phyloP scores from a whole-genome alignment of 805 yeast species.

The Zygosaccharomyces rouxii region DNA sequence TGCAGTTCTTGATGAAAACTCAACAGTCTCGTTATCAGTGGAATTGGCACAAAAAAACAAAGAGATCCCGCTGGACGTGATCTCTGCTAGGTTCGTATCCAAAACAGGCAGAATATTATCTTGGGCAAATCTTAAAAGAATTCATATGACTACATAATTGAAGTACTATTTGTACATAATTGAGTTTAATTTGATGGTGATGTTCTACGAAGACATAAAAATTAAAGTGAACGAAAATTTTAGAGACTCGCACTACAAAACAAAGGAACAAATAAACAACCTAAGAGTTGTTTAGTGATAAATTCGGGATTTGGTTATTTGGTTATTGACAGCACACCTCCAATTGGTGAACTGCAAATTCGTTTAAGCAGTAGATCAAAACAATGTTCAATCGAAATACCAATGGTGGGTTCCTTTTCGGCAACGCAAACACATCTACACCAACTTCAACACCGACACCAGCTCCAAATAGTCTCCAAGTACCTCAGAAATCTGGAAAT shows the following conservation, averaged over 20 bases:
- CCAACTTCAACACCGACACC: conserved; percentile 34
- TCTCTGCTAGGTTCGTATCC: conserved; percentile 9
- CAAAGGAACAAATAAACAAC: background rate
- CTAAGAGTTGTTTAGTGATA: background rate
- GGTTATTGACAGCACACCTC: background rate
- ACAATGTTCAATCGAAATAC: conserved; percentile 22
- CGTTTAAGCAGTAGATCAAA: background rate
- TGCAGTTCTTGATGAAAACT: conserved; percentile 4
- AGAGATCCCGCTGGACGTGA: conserved; percentile 3
- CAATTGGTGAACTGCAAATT: conserved; percentile 3
- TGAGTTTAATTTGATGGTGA: background rate
- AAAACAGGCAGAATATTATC: conserved; percentile 17
- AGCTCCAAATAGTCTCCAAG: conserved; percentile 20
- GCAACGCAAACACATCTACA: conserved; percentile 30
- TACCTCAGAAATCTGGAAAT: conserved; percentile 22
- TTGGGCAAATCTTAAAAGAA: conserved; percentile 17
- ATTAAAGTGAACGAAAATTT: conserved; percentile 1
- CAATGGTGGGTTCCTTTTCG: conserved; percentile 27
- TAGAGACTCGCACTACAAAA: background rate
- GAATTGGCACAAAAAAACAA: conserved; percentile 1
- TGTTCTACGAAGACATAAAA: background rate
- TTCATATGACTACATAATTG: conserved; percentile 6
- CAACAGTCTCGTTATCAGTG: conserved; percentile 8
- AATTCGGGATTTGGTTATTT: background rate
- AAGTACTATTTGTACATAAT: background rate